Conservation (phyloP, 306 rosid genomes). For the Ormosia emarginata region DNA sequence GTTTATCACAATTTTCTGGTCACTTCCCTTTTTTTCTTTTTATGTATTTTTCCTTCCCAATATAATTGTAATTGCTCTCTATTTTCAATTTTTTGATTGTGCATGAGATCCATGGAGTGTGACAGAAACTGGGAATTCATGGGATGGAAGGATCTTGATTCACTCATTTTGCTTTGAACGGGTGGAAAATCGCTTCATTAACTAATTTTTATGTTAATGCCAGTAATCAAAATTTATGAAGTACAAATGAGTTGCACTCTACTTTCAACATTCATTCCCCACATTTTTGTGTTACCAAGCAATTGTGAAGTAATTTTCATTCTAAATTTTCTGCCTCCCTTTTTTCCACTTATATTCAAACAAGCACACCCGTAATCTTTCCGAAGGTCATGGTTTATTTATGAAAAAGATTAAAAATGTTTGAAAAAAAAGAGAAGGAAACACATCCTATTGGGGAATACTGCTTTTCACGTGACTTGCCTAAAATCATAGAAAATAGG, state of each 20-base stretch:
- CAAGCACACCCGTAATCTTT: neutral
- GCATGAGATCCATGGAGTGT: neutral
- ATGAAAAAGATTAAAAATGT: neutral
- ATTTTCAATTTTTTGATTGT: neutral
- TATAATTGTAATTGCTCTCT: neutral
- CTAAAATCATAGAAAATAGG: neutral
- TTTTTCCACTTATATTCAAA: neutral
- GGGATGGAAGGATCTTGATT: neutral
- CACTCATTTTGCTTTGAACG: neutral
- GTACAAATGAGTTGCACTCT: neutral
- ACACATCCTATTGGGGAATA: neutral
- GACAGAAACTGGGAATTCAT: neutral
- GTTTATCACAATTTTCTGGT: conserved; percentile 93
- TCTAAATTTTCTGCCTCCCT: neutral
- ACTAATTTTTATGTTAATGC: neutral
- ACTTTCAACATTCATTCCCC: neutral
- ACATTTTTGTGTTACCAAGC: neutral
- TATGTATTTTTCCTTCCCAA: neutral
- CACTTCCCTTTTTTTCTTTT: neutral
- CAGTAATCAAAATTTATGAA: neutral
- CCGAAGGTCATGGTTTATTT: conserved; percentile 1
- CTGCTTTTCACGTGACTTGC: neutral
- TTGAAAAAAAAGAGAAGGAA: neutral
- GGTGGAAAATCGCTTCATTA: neutral
- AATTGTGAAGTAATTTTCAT: neutral